Conservation (phyloP, 1,139 yeast genomes). For the Yamadazyma membranifaciens region DNA sequence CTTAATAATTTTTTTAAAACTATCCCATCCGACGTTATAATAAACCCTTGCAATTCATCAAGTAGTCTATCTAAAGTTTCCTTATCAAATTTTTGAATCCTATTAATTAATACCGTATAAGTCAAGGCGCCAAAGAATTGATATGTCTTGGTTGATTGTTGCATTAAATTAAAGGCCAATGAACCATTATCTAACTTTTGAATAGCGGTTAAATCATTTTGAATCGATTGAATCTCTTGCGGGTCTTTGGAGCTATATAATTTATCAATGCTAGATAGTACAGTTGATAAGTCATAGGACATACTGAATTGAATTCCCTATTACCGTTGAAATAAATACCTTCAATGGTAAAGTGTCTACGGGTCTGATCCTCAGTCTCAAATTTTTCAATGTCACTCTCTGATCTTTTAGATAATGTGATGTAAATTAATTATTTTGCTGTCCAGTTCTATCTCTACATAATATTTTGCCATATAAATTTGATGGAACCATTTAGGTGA, state of each 20-base stretch:
- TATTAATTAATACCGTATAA: conserved; percentile 56
- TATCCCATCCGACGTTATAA: conserved; percentile 16
- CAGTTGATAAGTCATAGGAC: conserved; percentile 10
- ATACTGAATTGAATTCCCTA: not conserved
- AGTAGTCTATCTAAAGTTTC: conserved; percentile 10
- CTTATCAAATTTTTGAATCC: conserved; percentile 16
- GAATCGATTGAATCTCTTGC: conserved; percentile 42
- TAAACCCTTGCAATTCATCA: conserved; percentile 10
- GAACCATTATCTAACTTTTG: conserved; percentile 55
- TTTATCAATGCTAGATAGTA: conserved; percentile 29
- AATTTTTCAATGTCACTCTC: no score
- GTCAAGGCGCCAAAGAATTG: conserved; percentile 75
- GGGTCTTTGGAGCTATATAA: conserved; percentile 46
- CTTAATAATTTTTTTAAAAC: conserved; percentile 43
- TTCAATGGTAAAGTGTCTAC: no score
- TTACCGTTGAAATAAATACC: no score
- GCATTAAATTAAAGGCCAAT: conserved; percentile 50
- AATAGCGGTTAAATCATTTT: conserved; percentile 49
- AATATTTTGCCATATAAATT: no score
- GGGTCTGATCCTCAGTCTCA: no score
- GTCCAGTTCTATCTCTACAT: no score
- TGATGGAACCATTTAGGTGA: no score
- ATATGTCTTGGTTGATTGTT: conserved; percentile 43
- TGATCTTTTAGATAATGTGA: no score
- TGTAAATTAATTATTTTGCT: no score